Percentiles rank a stretch among this genome's conserved stretches.
Conservation (phyloP, 306 rosid genomes). For the Quercus parvula region DNA sequence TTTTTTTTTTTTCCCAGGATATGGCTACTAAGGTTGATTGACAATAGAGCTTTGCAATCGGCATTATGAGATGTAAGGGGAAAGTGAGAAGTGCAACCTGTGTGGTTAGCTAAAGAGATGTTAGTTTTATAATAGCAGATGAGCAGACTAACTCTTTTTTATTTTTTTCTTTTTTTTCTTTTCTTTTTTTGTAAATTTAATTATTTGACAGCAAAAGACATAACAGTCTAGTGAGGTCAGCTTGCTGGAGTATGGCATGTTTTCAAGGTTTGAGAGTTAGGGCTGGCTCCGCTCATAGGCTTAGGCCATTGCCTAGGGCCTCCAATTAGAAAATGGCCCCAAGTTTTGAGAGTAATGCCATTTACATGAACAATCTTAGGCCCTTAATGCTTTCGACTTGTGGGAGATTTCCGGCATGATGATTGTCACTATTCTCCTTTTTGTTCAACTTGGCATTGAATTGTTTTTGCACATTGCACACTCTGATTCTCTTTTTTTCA, state of each 20-base stretch:
- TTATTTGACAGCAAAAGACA: background rate
- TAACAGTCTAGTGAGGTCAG: constrained; percentile 15
- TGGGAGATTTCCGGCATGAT: background rate
- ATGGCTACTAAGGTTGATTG: constrained; percentile 38
- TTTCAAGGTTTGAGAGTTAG: background rate
- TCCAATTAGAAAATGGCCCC: too few relatives aligned
- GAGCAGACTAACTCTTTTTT: background rate
- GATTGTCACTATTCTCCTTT: background rate
- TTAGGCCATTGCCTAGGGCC: too few relatives aligned
- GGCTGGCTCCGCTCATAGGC: too few relatives aligned
- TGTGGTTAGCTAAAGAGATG: background rate
- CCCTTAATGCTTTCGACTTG: background rate
- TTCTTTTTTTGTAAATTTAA: background rate
- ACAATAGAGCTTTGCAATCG: background rate
- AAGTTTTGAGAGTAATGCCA: background rate
- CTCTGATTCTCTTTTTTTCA: too few relatives aligned
- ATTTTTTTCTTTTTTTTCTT: background rate
- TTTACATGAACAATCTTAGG: background rate
- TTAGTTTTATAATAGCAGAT: background rate
- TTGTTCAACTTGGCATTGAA: background rate
- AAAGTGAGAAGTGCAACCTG: background rate
- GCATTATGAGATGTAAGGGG: background rate
- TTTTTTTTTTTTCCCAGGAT: constrained; percentile 36
- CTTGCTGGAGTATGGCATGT: constrained; percentile 1
- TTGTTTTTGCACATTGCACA: too few relatives aligned